Percentiles rank a stretch among this genome's conserved stretches.
phyloP scores from a whole-genome alignment of 768 basidiomycete genomes.

The Lactifluus rugatus region DNA sequence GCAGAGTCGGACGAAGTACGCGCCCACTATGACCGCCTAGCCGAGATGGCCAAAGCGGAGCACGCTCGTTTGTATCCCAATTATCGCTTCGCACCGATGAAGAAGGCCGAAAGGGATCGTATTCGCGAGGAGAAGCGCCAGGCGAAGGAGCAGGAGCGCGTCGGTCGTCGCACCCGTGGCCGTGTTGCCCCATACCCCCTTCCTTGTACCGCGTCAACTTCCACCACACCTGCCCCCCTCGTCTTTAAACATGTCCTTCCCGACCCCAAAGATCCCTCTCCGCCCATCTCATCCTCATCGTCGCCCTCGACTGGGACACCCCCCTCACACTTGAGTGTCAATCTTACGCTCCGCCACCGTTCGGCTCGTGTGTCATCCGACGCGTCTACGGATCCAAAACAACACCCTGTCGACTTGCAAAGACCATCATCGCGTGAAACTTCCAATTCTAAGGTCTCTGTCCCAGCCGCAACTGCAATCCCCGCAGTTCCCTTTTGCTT shows the following conservation, averaged over 20 bases:
- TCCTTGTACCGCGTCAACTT: constrained; percentile 1
- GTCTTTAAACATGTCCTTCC: background rate
- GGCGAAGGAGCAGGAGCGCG: constrained; percentile 14
- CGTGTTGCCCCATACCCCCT: constrained; percentile 6
- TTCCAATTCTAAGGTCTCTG: background rate
- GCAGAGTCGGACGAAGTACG: constrained; percentile 30
- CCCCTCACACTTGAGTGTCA: background rate
- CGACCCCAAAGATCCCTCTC: background rate
- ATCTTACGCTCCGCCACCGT: background rate
- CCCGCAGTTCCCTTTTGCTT: background rate
- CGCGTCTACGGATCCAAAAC: background rate
- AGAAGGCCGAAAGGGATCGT: constrained; percentile 17
- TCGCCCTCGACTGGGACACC: background rate
- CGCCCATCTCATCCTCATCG: background rate
- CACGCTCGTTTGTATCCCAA: constrained; percentile 15
- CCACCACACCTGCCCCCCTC: background rate
- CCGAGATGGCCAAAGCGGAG: constrained; percentile 16
- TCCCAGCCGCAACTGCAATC: background rate
- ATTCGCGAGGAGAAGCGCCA: constrained; percentile 14
- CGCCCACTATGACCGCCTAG: constrained; percentile 8
- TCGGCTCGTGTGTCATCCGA: constrained; percentile 1
- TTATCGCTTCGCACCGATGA: constrained; percentile 18
- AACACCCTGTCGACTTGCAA: background rate
- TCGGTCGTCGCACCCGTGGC: background rate
- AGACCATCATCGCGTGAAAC: background rate